phyloP scores from a whole-genome alignment of 169 alveolate genomes.

The Plasmodium gallinaceum region DNA sequence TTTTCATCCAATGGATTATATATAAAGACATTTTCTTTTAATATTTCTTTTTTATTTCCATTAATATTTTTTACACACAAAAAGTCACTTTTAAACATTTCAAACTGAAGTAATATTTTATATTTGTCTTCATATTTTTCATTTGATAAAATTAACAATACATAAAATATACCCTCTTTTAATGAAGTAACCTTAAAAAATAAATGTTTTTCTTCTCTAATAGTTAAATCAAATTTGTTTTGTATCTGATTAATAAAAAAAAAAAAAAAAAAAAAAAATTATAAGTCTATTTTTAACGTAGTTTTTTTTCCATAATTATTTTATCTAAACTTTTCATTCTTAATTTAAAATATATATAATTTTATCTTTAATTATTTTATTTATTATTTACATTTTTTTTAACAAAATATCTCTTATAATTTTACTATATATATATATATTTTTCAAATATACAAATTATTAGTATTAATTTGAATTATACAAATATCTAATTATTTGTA shows the following conservation, averaged over 20 bases:
- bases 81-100: constrained; percentile 34
- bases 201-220: constrained; percentile 43
- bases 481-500: background rate
- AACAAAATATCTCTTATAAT: no score
- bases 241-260: constrained; percentile 19
- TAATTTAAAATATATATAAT: background rate
- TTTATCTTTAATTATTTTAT: background rate
- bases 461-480: background rate
- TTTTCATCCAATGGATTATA: constrained; percentile 70
- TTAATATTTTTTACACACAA: constrained; percentile 36
- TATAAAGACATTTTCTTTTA: constrained; percentile 46
- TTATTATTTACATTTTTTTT: no score
- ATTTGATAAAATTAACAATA: constrained; percentile 49
- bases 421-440: background rate
- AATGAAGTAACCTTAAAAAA: constrained; percentile 45
- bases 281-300: background rate
- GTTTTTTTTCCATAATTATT: background rate
- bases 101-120: constrained; percentile 66
- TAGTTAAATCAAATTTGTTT: constrained; percentile 16
- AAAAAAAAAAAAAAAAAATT: background rate
- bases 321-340: background rate
- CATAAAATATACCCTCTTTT: constrained; percentile 52
- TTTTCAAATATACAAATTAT: no score
- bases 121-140: constrained; percentile 71
- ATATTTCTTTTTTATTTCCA: constrained; percentile 50